A percentile compares a stretch with the other conserved stretches of the same genome.
phyloP scores from a whole-genome alignment of 106 monocot species.

The Platanthera guangdongensis region DNA sequence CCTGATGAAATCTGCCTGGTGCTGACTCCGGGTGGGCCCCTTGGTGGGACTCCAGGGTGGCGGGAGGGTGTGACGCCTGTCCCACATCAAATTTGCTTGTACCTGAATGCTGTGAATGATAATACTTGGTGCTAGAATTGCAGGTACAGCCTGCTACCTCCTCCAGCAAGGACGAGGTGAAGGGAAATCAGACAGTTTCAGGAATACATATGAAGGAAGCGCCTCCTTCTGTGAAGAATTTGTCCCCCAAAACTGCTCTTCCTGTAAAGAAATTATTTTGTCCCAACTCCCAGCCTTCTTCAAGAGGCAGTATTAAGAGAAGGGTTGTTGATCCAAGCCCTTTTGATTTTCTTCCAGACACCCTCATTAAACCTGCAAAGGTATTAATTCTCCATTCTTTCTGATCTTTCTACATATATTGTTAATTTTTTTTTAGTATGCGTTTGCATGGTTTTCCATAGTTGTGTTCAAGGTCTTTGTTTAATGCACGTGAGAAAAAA shows the following conservation, averaged over 20 bases:
- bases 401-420: not conserved
- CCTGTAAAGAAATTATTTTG: conserved; percentile 12
- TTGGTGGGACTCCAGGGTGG: no score
- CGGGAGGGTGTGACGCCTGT: no score
- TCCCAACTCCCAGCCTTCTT: conserved; percentile 15
- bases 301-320: conserved; percentile 27
- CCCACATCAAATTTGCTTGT: no score
- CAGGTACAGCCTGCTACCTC: conserved; percentile 34
- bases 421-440: not conserved
- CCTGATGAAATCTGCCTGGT: no score
- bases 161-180: conserved; percentile 2
- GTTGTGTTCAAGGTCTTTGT: not conserved
- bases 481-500: not conserved
- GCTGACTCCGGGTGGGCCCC: no score
- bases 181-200: conserved; percentile 12
- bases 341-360: conserved; percentile 73
- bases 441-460: not conserved
- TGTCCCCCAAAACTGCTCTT: conserved; percentile 12
- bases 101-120: conserved; percentile 18
- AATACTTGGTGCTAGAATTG: conserved; percentile 31
- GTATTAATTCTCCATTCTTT: conserved; percentile 22
- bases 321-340: conserved; percentile 29
- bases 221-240: conserved; percentile 12
- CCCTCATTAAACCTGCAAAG: conserved; percentile 61
- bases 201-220: conserved; percentile 12